These are phyloP conservation scores for Capsicum chinense DNA, from an alignment of 257 asterid genomes.

Conservation along the genomic window DNA sequence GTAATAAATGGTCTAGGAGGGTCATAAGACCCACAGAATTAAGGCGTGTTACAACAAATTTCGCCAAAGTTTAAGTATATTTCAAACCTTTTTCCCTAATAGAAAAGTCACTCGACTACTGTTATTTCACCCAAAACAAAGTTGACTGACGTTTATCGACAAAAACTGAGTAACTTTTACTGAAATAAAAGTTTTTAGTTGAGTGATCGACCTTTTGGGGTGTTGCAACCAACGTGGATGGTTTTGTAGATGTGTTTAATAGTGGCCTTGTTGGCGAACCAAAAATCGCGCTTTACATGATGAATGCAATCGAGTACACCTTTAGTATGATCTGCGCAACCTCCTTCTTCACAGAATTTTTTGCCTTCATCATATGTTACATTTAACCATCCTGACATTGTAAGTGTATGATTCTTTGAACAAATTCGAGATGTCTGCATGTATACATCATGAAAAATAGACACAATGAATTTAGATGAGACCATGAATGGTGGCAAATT, in stretches of 20 bases:
- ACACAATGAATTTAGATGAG: background rate
- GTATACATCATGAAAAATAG: background rate
- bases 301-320: constrained; percentile 51
- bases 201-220: constrained; percentile 32
- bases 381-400: constrained; percentile 54
- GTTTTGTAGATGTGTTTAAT: constrained; percentile 45
- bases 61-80: too few relatives aligned
- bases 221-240: constrained; percentile 44
- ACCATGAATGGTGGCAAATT: too few relatives aligned
- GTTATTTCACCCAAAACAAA: too few relatives aligned
- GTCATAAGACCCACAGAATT: too few relatives aligned
- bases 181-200: too few relatives aligned
- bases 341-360: constrained; percentile 45
- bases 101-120: too few relatives aligned
- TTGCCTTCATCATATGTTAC: constrained; percentile 44
- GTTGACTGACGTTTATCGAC: too few relatives aligned
- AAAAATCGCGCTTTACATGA: constrained; percentile 49
- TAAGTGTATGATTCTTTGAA: constrained; percentile 37
- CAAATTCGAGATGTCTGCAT: constrained; percentile 33
- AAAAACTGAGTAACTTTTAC: too few relatives aligned
- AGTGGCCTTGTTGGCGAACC: constrained; percentile 53
- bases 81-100: too few relatives aligned
- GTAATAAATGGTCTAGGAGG: too few relatives aligned
- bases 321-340: constrained; percentile 52
- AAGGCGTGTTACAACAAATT: too few relatives aligned